Evolutionary conservation across 352 stramenopile species (phyloP).

Genomic region (Pythium brachiatum): DNA sequence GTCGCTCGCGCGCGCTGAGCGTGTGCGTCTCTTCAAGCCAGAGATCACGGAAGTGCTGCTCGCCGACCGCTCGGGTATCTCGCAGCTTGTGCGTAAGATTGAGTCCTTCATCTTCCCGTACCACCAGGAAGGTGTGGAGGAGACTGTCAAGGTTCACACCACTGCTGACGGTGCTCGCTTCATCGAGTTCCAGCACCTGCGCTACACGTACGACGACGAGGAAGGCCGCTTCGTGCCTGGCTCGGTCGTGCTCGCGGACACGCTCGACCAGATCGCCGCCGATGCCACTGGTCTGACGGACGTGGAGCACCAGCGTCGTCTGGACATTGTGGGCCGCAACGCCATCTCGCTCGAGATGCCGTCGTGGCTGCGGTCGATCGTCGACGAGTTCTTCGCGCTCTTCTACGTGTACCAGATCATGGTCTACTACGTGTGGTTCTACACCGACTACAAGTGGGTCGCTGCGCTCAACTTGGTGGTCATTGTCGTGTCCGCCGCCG

Average conservation of each 20-base stretch:
- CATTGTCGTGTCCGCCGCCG: conserved; percentile 21
- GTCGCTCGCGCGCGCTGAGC: conserved; percentile 11
- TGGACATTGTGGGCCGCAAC: conserved; percentile 29
- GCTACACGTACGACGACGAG: conserved; percentile 29
- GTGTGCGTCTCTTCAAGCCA: conserved; percentile 30
- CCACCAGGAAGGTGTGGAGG: conserved; percentile 21
- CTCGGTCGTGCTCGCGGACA: conserved; percentile 22
- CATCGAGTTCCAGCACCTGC: conserved; percentile 35
- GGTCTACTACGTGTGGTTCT: conserved; percentile 35
- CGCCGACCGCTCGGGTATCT: conserved; percentile 24
- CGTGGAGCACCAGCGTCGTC: conserved; percentile 20
- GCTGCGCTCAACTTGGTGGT: conserved; percentile 27
- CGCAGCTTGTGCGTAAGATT: conserved; percentile 22
- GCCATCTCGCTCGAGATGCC: conserved; percentile 32
- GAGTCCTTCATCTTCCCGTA: conserved; percentile 27
- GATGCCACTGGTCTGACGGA: conserved; percentile 25
- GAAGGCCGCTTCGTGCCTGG: conserved; percentile 27
- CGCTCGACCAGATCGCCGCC: conserved; percentile 21
- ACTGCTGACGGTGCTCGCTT: conserved; percentile 22
- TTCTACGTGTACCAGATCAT: conserved; percentile 38
- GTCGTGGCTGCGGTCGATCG: conserved; percentile 22
- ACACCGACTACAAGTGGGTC: conserved; percentile 30
- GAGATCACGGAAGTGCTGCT: conserved; percentile 27
- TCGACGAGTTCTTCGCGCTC: conserved; percentile 32
- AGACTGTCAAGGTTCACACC: conserved; percentile 28